Evolutionary conservation across 495 filamentous ascomycete genomes (phyloP), one percentile per base, ranked within the genome.

Genomic region (Terfezia boudieri): DNA sequence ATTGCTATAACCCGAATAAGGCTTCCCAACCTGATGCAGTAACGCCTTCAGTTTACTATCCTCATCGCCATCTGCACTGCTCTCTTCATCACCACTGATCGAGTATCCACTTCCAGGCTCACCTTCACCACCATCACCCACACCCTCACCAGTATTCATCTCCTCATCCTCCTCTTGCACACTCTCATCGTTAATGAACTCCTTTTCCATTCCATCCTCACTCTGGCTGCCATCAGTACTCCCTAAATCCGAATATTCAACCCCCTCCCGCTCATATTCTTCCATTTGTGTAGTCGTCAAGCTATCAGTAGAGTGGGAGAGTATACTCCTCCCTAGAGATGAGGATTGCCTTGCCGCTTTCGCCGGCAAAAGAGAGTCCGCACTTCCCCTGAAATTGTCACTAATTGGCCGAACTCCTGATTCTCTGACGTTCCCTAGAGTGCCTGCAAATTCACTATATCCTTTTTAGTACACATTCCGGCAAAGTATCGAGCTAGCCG

Each of bases 11-110:
- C 41, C 41, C 12, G 17, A 1, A 46, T 46, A 46, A 4, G 12
- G 14, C 41, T 4, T 46, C 41, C 41, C 41, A 14, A 46, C 1
- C 41, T 8, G 41, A 4, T 20, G 41, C 14, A 46, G 41, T 46
- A 46, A 46, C 62, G 48, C 51, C 62, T 73, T 4, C 71, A 70
- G 55, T 74, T 71, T 71, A 69, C 68, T 50, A 70, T 73, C n/a
- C 71, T 70, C 4, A 70, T 67, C 1, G 52, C 74, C 12, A 71
- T 70, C 0, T 69, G 68, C 0, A 61, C 60, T 37, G 68, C 69
- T 38, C 60, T 70, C 22, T 60, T 64, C 20, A 61, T 61, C 22
- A 60, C 59, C 9, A 58, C 70, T 20, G 58, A 70, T 50, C 68
- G 69, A 10, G 65, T 71, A 14, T 69, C 71, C 41, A 22, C 36